Conservation (phyloP, 352 stramenopile species). For the Blastocystis sp. region DNA sequence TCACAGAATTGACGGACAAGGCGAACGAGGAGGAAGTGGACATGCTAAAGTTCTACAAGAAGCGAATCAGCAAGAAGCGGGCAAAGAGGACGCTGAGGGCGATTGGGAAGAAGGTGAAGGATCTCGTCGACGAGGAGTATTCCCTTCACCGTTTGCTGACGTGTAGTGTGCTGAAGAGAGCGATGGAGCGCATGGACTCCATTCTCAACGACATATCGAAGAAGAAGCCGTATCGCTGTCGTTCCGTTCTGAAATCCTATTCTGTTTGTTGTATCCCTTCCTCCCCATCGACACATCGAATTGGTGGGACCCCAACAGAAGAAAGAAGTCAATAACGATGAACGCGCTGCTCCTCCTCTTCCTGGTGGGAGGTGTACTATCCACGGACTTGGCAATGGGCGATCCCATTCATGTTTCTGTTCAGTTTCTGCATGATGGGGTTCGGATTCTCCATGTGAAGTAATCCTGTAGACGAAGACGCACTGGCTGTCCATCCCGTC, state of each 20-base stretch:
- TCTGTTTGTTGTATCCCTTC: background rate
- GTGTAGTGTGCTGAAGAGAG: background rate
- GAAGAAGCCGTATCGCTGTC: background rate
- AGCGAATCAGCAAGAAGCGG: constrained; percentile 42
- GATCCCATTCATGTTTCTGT: constrained; percentile 66
- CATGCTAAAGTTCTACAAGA: constrained; percentile 7
- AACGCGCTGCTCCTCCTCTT: background rate
- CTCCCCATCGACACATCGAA: too few relatives aligned
- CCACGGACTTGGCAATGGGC: background rate
- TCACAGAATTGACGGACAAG: background rate
- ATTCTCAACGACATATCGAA: background rate
- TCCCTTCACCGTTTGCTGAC: background rate
- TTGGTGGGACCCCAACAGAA: background rate
- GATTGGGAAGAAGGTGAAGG: background rate
- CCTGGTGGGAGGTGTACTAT: background rate
- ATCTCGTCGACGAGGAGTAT: background rate
- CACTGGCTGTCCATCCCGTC: constrained; percentile 38
- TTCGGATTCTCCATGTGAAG: background rate
- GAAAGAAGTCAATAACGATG: background rate
- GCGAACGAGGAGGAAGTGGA: constrained; percentile 24
- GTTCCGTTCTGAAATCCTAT: background rate
- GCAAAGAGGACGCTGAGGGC: background rate
- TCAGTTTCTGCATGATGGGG: constrained; percentile 53
- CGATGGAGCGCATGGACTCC: background rate
- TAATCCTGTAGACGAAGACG: constrained; percentile 3